Base-by-base conservation (phyloP, 2,329 filamentous ascomycete species). In the Neoscytalidium dimidiatum region DNA sequence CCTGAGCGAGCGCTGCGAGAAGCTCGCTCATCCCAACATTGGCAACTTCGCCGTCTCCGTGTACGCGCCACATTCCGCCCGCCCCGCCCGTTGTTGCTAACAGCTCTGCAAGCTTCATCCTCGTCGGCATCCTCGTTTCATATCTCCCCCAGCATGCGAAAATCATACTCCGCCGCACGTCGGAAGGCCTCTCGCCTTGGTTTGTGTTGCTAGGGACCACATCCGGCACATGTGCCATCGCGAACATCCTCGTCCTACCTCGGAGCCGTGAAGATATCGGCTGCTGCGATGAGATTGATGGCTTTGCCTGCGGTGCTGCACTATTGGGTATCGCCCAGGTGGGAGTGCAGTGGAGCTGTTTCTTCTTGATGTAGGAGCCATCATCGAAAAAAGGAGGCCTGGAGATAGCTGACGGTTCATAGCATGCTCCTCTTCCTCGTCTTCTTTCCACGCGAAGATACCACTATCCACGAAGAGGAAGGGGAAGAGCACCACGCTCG, bases 61-160 rank as follows among this genome's bases (percentile, higher is more conserved):
- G 83, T 86, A 79, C 69, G 80, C 68, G 48, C 53, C 23, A 44
- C 57, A 62, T 21, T 21, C 48, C 48, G 61, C 33, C 31, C 17
- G 26, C 35, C 29, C 62, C 35, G 48, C 23, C 44, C 19, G 19
- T 52, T 57, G n/a, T 53, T 56, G 35, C 49, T 66, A 62, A 65
- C 29, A 74, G 58, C 21, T 67, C 57, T 52, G 26, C 65, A 67
- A 87, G 85, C 67, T 78, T 96, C 72, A 92, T 98, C 70, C 84
- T 98, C 67, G 75, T 96, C 71, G 94, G 94, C 65, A 94, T 98
- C 71, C 83, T 97, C 67, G 81, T 96, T 66, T 98, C 94, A 35
- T 99, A 99, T 80, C 85, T 98, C 2, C 95, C 95, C 0, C 95
- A 99, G 76, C 94, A 98, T 79, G 86, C 90, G 77, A 92, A 95